Conservation (phyloP, 371 early-diverging fungal species). For the Mortierella sp. region DNA sequence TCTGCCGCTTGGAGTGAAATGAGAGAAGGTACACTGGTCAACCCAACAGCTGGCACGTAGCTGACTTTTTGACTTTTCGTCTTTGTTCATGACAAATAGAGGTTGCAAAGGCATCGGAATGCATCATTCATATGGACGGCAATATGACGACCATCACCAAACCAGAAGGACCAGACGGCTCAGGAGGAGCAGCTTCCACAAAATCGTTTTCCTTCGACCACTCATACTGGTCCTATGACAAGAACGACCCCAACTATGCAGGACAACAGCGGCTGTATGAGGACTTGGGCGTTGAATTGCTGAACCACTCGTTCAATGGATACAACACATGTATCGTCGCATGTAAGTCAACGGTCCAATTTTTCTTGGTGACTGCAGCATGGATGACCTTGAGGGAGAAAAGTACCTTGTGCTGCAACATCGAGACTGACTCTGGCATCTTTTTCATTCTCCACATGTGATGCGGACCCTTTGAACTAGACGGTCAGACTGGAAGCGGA, state of each 20-base stretch:
- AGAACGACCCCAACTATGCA: slow-evolving; percentile 75
- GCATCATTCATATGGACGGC: slow-evolving; percentile 78
- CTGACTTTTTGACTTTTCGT: not conserved
- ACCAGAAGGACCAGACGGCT: slow-evolving; percentile 62
- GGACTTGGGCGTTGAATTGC: slow-evolving; percentile 80
- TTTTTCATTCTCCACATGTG: not conserved
- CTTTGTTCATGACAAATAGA: slow-evolving; percentile 56
- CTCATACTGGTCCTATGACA: slow-evolving; percentile 87
- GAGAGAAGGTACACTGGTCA: not conserved
- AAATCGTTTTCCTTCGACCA: slow-evolving; percentile 88
- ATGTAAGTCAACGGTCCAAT: slow-evolving; percentile 63
- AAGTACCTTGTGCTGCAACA: not conserved
- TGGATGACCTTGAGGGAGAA: not conserved
- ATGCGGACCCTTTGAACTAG: slow-evolving; percentile 46
- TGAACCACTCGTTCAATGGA: slow-evolving; percentile 90
- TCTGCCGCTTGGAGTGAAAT: not conserved
- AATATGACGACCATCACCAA: slow-evolving; percentile 76
- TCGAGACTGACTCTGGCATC: not conserved
- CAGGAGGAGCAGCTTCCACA: slow-evolving; percentile 28
- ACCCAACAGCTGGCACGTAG: not conserved
- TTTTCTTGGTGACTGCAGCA: not conserved
- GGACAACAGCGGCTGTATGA: slow-evolving; percentile 84
- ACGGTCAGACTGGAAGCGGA: slow-evolving; percentile 91
- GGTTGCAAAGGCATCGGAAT: slow-evolving; percentile 71
- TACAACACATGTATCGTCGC: slow-evolving; percentile 93